phyloP scores from a whole-genome alignment of 768 basidiomycete species.

The Rubroboletus pulcherrimus region DNA sequence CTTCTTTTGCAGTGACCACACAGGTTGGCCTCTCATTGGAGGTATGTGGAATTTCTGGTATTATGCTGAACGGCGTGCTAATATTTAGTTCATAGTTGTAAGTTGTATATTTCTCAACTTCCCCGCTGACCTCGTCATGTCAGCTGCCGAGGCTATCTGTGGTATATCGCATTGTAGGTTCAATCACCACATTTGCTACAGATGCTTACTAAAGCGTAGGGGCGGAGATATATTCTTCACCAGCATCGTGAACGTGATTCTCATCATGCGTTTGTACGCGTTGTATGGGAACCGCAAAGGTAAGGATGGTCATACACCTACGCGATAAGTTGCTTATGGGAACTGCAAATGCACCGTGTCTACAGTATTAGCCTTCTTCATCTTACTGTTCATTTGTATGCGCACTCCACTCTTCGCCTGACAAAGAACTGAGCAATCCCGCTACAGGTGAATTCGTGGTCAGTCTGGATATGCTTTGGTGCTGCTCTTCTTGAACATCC shows the following conservation, averaged over 20 bases:
- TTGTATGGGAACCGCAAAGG: background rate
- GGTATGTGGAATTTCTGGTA: background rate
- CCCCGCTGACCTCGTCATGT: background rate
- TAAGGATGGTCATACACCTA: background rate
- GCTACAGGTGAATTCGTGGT: background rate
- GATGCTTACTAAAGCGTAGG: background rate
- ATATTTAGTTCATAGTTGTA: background rate
- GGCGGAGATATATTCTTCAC: background rate
- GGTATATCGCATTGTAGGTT: background rate
- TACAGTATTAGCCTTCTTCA: background rate
- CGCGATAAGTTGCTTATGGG: background rate
- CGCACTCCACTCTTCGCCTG: background rate
- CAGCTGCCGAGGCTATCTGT: background rate
- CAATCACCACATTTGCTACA: background rate
- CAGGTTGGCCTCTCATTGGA: background rate
- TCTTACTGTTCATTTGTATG: background rate
- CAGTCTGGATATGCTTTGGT: background rate
- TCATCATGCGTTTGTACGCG: conserved; percentile 1
- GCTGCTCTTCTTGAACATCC: background rate
- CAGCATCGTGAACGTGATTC: background rate
- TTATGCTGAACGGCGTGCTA: background rate
- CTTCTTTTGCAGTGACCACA: background rate
- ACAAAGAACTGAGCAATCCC: background rate
- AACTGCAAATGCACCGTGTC: background rate
- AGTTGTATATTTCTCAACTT: background rate